phyloP scores from a whole-genome alignment of 2,329 filamentous ascomycete species.

The Periglandula ipomoeae region DNA sequence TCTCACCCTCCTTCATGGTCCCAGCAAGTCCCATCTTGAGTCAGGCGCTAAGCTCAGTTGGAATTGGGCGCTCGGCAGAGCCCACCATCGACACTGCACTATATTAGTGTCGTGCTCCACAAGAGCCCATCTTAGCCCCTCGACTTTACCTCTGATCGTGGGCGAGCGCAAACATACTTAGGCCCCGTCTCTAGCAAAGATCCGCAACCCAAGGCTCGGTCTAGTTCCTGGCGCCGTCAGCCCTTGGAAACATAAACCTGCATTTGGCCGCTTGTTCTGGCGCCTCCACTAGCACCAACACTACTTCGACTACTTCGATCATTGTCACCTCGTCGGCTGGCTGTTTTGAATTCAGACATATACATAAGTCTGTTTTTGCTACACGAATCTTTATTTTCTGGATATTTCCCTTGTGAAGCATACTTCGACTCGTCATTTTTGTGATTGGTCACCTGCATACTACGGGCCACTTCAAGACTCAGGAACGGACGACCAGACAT shows the following conservation, averaged over 20 bases:
- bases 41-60: conserved; percentile 27
- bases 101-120: conserved; percentile 31
- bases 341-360: not conserved
- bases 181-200: conserved; percentile 12
- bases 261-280: conserved; percentile 7
- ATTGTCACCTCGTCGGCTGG: conserved; percentile 1
- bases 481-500: not conserved
- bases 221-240: conserved; percentile 10
- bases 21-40: conserved; percentile 15
- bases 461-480: not conserved
- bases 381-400: not conserved
- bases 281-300: conserved; percentile 6
- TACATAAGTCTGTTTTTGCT: not conserved
- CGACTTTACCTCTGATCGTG: conserved; percentile 16
- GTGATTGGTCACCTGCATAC: not conserved
- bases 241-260: conserved; percentile 6
- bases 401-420: not conserved
- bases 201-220: conserved; percentile 13
- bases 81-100: conserved; percentile 24
- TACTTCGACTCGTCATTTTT: not conserved
- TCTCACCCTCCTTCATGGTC: not conserved
- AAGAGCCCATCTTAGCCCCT: conserved; percentile 16
- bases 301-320: conserved; percentile 2
- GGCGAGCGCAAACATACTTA: conserved; percentile 16
- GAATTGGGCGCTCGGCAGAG: conserved; percentile 24